A percentile compares a stretch with the other conserved stretches of the same genome.
Evolutionary conservation across 345 rosid genomes (phyloP).

Genomic region (Arabidopsis suecica): DNA sequence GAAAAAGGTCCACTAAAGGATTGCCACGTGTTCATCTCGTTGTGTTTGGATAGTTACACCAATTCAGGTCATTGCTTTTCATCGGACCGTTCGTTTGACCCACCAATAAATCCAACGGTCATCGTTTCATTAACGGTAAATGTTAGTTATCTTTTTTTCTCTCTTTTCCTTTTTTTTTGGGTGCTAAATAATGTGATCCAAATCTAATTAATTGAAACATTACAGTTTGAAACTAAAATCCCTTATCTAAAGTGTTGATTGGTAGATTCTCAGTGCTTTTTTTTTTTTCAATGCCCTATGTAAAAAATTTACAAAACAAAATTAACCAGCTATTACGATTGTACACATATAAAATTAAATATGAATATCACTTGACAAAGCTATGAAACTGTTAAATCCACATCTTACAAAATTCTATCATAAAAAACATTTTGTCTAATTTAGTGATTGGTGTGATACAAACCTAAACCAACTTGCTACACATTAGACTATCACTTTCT

Average conservation of each 20-base stretch:
- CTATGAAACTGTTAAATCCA: neutral
- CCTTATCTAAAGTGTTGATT: no score
- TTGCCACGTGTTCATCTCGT: conserved; percentile 40
- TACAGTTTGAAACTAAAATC: no score
- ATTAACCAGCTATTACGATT: no score
- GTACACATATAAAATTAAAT: no score
- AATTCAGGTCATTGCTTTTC: conserved; percentile 25
- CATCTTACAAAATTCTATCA: neutral
- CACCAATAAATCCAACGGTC: conserved; percentile 48
- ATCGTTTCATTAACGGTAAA: conserved; percentile 4
- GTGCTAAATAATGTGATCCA: neutral
- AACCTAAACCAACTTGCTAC: conserved; percentile 20
- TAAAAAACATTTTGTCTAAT: neutral
- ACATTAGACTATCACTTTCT: no score
- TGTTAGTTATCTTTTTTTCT: conserved; percentile 11
- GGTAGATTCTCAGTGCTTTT: no score
- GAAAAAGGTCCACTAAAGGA: conserved; percentile 28
- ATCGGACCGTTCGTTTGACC: conserved; percentile 40
- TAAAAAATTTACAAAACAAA: no score
- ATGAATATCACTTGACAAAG: no score
- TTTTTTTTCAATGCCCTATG: no score
- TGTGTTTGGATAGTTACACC: conserved; percentile 11
- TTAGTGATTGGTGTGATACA: conserved; percentile 1
- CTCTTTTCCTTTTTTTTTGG: neutral
- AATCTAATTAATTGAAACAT: neutral